Evolutionary conservation across 768 basidiomycete species (phyloP).

Genomic region (Roridomyces roridus): DNA sequence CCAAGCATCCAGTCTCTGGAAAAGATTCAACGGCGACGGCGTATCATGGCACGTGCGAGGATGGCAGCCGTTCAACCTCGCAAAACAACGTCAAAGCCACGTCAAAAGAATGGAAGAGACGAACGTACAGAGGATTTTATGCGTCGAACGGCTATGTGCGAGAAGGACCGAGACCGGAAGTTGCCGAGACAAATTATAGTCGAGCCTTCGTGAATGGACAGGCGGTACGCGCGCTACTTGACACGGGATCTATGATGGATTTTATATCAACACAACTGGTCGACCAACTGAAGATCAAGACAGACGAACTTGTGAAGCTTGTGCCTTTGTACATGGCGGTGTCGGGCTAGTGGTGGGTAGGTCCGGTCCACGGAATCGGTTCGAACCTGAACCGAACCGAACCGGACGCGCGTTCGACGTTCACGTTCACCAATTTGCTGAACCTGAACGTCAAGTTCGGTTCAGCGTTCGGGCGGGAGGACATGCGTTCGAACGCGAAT

Average conservation of each 20-base stretch:
- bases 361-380: no score
- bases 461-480: no score
- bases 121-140: slow-evolving; percentile 3
- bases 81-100: no score
- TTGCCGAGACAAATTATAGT: slow-evolving; percentile 8
- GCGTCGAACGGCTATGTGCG: background rate
- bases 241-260: slow-evolving; percentile 34
- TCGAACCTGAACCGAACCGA: no score
- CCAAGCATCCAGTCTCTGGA: background rate
- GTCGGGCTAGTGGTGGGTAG: no score
- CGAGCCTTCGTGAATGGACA: background rate
- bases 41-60: background rate
- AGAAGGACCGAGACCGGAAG: background rate
- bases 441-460: no score
- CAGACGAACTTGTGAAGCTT: slow-evolving; percentile 32
- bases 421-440: no score
- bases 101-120: background rate
- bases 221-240: slow-evolving; percentile 11
- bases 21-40: background rate
- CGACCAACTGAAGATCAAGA: slow-evolving; percentile 34
- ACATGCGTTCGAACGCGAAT: no score
- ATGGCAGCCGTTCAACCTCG: background rate
- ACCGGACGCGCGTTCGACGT: no score
- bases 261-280: slow-evolving; percentile 38
- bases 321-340: slow-evolving; percentile 39